Evolutionary conservation across 192 early-diverging fungal genomes (phyloP).

Genomic region (Fimicolochytrium jonesii): DNA sequence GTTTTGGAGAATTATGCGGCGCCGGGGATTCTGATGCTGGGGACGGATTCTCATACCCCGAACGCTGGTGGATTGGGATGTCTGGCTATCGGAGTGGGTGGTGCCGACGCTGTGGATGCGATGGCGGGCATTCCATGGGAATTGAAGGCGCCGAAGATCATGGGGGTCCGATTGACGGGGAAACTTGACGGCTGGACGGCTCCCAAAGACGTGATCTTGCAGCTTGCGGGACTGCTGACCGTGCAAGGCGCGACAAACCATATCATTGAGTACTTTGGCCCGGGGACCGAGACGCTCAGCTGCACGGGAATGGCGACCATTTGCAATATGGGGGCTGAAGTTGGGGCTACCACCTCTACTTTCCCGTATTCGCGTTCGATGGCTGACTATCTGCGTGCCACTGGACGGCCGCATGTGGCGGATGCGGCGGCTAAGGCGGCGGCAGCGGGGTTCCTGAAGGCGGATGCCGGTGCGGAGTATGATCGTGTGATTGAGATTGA

Average conservation of each 20-base stretch:
- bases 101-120: conserved; percentile 97
- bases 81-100: conserved; percentile 96
- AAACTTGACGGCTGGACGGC: conserved; percentile 87
- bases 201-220: conserved; percentile 93
- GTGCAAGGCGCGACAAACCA: conserved; percentile 88
- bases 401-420: conserved; percentile 75
- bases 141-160: conserved; percentile 94
- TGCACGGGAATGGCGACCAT: conserved; percentile 99
- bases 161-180: conserved; percentile 89
- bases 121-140: conserved; percentile 99
- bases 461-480: conserved; percentile 67
- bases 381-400: conserved; percentile 86
- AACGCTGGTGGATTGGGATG: conserved; percentile 97
- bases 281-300: conserved; percentile 88
- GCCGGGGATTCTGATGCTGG: conserved; percentile 93
- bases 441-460: conserved; percentile 53
- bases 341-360: conserved; percentile 91
- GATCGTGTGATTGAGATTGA: conserved; percentile 95
- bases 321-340: conserved; percentile 99
- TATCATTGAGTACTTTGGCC: conserved; percentile 97
- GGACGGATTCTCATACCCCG: conserved; percentile 97
- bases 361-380: conserved; percentile 95
- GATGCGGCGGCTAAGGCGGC: conserved; percentile 54
- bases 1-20: conserved; percentile 98
- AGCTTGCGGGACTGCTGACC: conserved; percentile 90